Percentiles rank a stretch among this genome's conserved stretches.
Conservation (phyloP, 192 early-diverging fungal genomes). For the Borealophlyctis nickersoniae region DNA sequence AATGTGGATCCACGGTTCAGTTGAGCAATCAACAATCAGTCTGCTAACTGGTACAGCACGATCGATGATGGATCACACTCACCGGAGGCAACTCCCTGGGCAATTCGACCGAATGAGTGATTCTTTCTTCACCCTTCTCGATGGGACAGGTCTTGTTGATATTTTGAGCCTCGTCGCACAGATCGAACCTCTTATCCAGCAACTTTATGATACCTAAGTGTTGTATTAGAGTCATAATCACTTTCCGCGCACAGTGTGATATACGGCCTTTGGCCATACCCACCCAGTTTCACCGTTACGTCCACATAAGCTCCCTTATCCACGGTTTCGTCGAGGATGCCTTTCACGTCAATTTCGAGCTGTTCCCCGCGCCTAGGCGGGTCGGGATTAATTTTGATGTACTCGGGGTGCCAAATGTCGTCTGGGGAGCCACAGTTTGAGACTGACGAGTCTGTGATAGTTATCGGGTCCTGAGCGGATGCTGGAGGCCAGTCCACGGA, state of each 20-base stretch:
- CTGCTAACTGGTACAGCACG: constrained; percentile 5
- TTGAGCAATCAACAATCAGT: too few species aligned
- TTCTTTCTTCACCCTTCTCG: constrained; percentile 41
- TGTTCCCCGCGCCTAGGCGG: constrained; percentile 40
- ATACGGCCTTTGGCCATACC: too few species aligned
- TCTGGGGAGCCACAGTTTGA: constrained; percentile 21
- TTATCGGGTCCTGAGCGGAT: too few species aligned
- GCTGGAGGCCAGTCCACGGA: too few species aligned
- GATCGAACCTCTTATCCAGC: constrained; percentile 33
- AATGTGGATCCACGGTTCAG: neutral
- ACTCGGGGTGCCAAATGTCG: constrained; percentile 36
- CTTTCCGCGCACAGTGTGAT: too few species aligned
- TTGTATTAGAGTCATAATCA: too few species aligned
- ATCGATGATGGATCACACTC: constrained; percentile 10
- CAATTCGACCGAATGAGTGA: constrained; percentile 40
- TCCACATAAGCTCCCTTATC: constrained; percentile 39
- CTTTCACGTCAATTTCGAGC: constrained; percentile 37
- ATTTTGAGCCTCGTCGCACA: constrained; percentile 43
- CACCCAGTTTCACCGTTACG: constrained; percentile 43
- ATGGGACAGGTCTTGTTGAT: constrained; percentile 45
- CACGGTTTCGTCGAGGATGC: constrained; percentile 35
- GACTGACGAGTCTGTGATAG: too few species aligned
- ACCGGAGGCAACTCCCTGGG: constrained; percentile 48
- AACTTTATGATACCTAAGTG: constrained; percentile 53
- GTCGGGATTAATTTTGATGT: constrained; percentile 38